Conservation (phyloP, 2,329 filamentous ascomycete genomes). For the Colletotrichum acutatum region DNA sequence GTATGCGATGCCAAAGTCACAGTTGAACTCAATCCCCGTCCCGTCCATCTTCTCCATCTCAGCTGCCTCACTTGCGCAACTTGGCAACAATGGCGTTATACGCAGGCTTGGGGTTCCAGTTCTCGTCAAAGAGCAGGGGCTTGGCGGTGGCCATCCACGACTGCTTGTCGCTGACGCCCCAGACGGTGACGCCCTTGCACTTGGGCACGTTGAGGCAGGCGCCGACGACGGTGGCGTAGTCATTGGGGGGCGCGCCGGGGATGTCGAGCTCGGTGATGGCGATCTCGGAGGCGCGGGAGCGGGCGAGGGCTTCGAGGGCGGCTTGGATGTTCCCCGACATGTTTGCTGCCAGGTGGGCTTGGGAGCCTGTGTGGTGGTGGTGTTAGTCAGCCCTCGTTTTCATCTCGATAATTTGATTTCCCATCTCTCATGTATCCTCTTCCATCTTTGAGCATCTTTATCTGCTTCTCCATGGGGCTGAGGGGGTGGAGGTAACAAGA, state of each 20-base stretch:
- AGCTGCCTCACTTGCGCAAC: constrained; percentile 33
- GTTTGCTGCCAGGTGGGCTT: constrained; percentile 63
- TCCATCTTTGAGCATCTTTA: too few relatives aligned
- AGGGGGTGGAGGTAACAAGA: too few relatives aligned
- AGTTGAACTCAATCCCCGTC: neutral
- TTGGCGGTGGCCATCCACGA: constrained; percentile 60
- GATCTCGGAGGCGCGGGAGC: constrained; percentile 62
- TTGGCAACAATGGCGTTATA: constrained; percentile 58
- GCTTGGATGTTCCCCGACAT: constrained; percentile 55
- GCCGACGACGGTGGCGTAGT: constrained; percentile 67
- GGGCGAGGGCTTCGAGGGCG: constrained; percentile 64
- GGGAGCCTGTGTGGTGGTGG: constrained; percentile 50
- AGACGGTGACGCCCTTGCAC: constrained; percentile 75
- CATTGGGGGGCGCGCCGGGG: constrained; percentile 61
- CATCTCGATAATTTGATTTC: too few relatives aligned
- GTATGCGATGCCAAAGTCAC: neutral
- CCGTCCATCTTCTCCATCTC: neutral
- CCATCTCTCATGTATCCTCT: too few relatives aligned
- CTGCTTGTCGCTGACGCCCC: constrained; percentile 63
- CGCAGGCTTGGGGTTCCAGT: constrained; percentile 61
- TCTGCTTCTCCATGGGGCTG: neutral
- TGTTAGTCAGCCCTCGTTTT: neutral
- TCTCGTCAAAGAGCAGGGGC: constrained; percentile 64
- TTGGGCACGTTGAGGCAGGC: constrained; percentile 68
- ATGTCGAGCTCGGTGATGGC: constrained; percentile 79